A percentile compares a stretch with the other conserved stretches of the same genome.
Evolutionary conservation across 306 rosid species (phyloP).

Genomic region (Dalbergia oliveri): DNA sequence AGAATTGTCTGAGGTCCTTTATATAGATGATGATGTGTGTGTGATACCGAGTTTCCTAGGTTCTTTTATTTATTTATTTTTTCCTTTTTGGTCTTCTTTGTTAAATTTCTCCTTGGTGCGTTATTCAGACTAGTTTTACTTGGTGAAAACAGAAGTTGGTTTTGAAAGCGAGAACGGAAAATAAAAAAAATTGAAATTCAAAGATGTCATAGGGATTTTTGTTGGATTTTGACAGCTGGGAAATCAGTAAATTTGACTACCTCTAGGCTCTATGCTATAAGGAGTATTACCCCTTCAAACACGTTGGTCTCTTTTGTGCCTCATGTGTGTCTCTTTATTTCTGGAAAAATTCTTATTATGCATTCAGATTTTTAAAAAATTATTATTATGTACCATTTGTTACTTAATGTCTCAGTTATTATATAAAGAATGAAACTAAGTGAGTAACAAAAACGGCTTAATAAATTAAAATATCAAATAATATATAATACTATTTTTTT

Average conservation of each 20-base stretch:
- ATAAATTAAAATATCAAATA: too few species aligned
- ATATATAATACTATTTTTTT: too few species aligned
- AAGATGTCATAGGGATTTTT: background rate
- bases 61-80: background rate
- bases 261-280: slow-evolving; percentile 38
- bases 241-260: slow-evolving; percentile 42
- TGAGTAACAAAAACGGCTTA: too few species aligned
- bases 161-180: slow-evolving; percentile 42
- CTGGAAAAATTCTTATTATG: background rate
- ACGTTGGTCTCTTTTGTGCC: slow-evolving; percentile 7
- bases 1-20: background rate
- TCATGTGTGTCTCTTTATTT: background rate
- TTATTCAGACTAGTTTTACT: slow-evolving; percentile 43
- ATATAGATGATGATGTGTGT: background rate
- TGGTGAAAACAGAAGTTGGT: slow-evolving; percentile 31
- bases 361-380: too few species aligned
- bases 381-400: too few species aligned
- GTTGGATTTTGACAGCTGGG: slow-evolving; percentile 19
- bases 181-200: slow-evolving; percentile 43
- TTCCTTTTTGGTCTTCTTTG: background rate
- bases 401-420: too few species aligned
- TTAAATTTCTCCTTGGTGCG: slow-evolving; percentile 34
- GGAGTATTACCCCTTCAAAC: slow-evolving; percentile 44
- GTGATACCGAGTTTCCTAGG: background rate
- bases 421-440: too few species aligned